These are phyloP conservation scores for Trichomonas vaginalis DNA, from an alignment of 208 protist species.

Conservation along the genomic window DNA sequence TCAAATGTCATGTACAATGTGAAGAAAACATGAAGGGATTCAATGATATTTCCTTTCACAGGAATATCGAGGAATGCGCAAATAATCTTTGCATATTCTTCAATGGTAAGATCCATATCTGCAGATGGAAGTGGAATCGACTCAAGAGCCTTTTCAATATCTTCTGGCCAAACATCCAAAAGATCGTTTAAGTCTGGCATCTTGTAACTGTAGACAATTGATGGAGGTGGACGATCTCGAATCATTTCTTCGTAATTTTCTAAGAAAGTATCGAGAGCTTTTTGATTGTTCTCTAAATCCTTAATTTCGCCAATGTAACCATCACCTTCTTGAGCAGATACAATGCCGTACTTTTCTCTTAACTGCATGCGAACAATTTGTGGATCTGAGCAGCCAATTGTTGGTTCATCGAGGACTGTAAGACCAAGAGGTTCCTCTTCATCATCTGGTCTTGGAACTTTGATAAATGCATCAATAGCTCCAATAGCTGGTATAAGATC, in stretches of 20 bases:
- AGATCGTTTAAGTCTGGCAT: slow-evolving; percentile 19
- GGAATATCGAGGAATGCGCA: slow-evolving; percentile 84
- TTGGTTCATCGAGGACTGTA: background rate
- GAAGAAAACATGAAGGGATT: slow-evolving; percentile 88
- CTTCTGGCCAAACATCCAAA: slow-evolving; percentile 57
- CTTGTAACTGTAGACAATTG: background rate
- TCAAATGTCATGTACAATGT: slow-evolving; percentile 82
- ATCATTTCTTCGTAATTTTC: background rate
- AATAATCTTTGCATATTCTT: slow-evolving; percentile 70
- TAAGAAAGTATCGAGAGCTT: background rate
- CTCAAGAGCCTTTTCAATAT: slow-evolving; percentile 77
- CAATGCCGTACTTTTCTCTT: background rate
- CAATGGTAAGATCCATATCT: slow-evolving; percentile 66
- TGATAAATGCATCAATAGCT: slow-evolving; percentile 6
- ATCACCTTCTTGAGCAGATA: background rate
- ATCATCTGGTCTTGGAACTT: slow-evolving; percentile 7
- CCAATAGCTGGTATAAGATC: background rate
- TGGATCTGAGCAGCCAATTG: background rate
- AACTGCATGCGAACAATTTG: background rate
- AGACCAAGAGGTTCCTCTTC: background rate
- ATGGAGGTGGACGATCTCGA: background rate
- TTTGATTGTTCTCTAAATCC: background rate
- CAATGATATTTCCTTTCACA: slow-evolving; percentile 71
- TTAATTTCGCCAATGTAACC: background rate
- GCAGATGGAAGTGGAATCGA: slow-evolving; percentile 56